These are phyloP conservation scores for Codiaeum variegatum DNA, from an alignment of 441 rosid genomes.

Conservation along the genomic window DNA sequence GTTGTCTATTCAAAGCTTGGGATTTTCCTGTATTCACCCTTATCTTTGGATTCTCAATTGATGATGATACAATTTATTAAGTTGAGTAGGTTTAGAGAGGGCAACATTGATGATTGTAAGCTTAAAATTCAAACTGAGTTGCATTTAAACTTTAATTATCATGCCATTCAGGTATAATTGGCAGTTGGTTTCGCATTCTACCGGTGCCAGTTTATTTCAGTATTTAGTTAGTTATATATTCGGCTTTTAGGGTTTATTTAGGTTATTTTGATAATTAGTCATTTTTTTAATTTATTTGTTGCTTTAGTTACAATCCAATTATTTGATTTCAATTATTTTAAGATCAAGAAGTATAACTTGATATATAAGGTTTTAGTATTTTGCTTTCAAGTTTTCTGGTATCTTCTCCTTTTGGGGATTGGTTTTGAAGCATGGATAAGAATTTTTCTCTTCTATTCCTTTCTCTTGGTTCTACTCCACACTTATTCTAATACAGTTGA, in stretches of 20 bases:
- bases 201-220: neutral
- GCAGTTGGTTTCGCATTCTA: too few species aligned
- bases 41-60: too few species aligned
- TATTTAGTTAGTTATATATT: neutral
- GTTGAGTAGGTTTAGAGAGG: too few species aligned
- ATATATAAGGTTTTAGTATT: neutral
- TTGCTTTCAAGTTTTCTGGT: neutral
- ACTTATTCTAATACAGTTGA: neutral
- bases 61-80: too few species aligned
- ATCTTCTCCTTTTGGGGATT: neutral
- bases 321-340: neutral
- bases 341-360: too few species aligned
- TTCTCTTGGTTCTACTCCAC: too few species aligned
- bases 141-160: too few species aligned
- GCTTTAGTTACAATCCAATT: neutral
- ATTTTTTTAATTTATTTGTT: neutral
- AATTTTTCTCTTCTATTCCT: neutral
- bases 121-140: too few species aligned
- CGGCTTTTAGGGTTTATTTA: neutral
- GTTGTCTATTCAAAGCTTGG: neutral
- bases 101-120: too few species aligned
- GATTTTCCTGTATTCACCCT: too few species aligned
- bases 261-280: neutral
- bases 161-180: too few species aligned
- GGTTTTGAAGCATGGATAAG: neutral